Conservation (phyloP, 371 early-diverging fungal genomes). For the Apophysomyces elegans region DNA sequence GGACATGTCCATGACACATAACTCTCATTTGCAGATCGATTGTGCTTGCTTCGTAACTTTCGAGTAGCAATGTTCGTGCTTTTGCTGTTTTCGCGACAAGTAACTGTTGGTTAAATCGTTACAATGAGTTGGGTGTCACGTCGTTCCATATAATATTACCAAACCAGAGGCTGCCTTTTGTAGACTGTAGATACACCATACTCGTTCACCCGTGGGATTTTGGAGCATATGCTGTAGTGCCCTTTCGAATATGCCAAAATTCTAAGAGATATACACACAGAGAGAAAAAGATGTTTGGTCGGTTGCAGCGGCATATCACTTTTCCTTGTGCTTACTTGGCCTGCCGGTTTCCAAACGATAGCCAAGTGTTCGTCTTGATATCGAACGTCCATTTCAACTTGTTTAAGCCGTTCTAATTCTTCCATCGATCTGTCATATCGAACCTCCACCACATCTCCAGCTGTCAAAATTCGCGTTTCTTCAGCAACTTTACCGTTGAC, state of each 20-base stretch:
- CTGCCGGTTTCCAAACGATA: conserved; percentile 59
- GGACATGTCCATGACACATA: conserved; percentile 51
- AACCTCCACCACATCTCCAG: conserved; percentile 49
- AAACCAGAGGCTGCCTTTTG: conserved; percentile 63
- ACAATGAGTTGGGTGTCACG: not conserved
- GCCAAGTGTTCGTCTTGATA: conserved; percentile 57
- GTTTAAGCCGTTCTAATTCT: conserved; percentile 35
- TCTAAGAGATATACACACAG: conserved; percentile 5
- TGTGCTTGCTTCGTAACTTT: conserved; percentile 32
- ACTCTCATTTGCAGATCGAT: conserved; percentile 45
- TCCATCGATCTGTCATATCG: conserved; percentile 44
- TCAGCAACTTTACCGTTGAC: conserved; percentile 51
- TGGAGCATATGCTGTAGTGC: conserved; percentile 29
- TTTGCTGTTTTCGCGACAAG: conserved; percentile 51
- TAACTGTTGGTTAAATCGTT: conserved; percentile 33
- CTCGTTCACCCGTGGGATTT: conserved; percentile 21
- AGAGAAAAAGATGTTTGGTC: conserved; percentile 21
- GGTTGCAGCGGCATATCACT: conserved; percentile 19
- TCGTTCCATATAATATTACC: conserved; percentile 28
- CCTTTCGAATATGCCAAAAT: conserved; percentile 33
- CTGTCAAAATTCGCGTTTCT: conserved; percentile 45
- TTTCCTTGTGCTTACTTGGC: conserved; percentile 41
- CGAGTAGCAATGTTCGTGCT: conserved; percentile 26
- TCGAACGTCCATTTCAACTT: conserved; percentile 39
- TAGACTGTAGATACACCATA: conserved; percentile 37